Percentiles rank a stretch among this genome's conserved stretches.
Conservation (phyloP, 2,329 filamentous ascomycete genomes). For the Ophiostoma fasciatum region DNA sequence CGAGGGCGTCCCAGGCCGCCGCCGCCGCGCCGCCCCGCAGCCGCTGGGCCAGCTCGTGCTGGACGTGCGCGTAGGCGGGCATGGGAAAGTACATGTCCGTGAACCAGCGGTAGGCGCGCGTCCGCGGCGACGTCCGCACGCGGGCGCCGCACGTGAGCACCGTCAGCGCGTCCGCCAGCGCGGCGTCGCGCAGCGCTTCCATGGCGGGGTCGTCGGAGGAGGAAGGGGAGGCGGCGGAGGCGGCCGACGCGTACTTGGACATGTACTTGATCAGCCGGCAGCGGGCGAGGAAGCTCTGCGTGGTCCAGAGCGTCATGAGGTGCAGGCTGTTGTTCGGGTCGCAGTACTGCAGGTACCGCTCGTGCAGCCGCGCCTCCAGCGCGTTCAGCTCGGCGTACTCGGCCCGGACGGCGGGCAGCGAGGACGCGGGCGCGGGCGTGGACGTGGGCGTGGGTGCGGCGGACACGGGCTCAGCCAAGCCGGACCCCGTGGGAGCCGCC, state of each 20-base stretch:
- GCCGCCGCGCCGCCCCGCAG: slow-evolving; percentile 14
- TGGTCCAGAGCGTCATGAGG: slow-evolving; percentile 24
- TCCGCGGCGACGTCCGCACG: slow-evolving; percentile 17
- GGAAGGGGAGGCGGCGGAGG: slow-evolving; percentile 10
- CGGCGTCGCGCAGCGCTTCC: slow-evolving; percentile 13
- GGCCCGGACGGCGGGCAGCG: no score
- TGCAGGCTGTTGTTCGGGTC: slow-evolving; percentile 24
- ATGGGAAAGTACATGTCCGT: slow-evolving; percentile 23
- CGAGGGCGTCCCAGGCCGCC: slow-evolving; percentile 20
- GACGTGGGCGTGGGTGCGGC: no score
- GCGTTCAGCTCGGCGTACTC: slow-evolving; percentile 17
- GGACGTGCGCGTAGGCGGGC: slow-evolving; percentile 25
- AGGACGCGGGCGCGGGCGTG: no score
- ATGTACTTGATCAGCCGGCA: slow-evolving; percentile 26
- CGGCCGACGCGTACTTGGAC: slow-evolving; percentile 9
- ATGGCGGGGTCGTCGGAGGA: slow-evolving; percentile 5
- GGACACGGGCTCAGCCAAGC: neutral
- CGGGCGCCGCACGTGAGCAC: slow-evolving; percentile 24
- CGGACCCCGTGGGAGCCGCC: slow-evolving; percentile 9
- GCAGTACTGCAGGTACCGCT: slow-evolving; percentile 29
- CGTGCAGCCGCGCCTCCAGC: slow-evolving; percentile 27
- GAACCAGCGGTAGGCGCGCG: slow-evolving; percentile 23
- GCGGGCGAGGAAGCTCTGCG: slow-evolving; percentile 30
- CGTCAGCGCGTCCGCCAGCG: slow-evolving; percentile 18
- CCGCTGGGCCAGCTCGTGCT: slow-evolving; percentile 19